Percentiles rank a stretch among this genome's conserved stretches.
phyloP scores from a whole-genome alignment of 176 grass and related monocot genomes.

The Oryza officinalis region DNA sequence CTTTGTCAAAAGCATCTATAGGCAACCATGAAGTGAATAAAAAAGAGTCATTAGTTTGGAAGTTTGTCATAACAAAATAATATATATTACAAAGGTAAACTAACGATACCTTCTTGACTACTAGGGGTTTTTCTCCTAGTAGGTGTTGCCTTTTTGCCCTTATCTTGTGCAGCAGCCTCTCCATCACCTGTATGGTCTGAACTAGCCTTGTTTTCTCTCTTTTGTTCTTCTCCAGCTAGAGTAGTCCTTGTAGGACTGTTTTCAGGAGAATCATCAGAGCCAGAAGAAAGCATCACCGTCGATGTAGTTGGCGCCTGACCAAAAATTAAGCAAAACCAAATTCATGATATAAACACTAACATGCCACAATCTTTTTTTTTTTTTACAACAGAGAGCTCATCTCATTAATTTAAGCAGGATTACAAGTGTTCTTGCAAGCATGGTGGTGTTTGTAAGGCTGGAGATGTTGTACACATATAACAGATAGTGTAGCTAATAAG shows the following conservation, averaged over 20 bases:
- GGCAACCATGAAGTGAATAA: neutral
- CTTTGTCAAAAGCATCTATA: slow-evolving; percentile 46
- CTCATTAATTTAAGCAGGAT: too few relatives aligned
- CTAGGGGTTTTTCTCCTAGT: slow-evolving; percentile 31
- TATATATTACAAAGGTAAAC: neutral
- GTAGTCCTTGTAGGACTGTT: slow-evolving; percentile 44
- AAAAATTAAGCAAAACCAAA: slow-evolving; percentile 16
- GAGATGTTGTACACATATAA: neutral
- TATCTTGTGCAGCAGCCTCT: slow-evolving; percentile 39
- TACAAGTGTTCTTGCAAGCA: too few relatives aligned
- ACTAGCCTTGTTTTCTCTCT: slow-evolving; percentile 16
- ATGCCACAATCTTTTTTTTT: neutral
- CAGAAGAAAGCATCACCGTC: slow-evolving; percentile 64
- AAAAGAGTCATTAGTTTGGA: neutral
- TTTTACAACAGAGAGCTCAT: too few relatives aligned
- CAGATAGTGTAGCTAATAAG: neutral
- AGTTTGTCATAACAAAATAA: slow-evolving; percentile 12
- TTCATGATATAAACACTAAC: neutral
- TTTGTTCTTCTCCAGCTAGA: slow-evolving; percentile 36
- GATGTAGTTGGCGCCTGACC: slow-evolving; percentile 47
- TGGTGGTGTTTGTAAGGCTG: neutral
- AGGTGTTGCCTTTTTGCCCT: slow-evolving; percentile 29
- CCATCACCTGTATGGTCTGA: slow-evolving; percentile 36
- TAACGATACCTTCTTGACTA: slow-evolving; percentile 46
- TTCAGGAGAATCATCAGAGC: slow-evolving; percentile 62